These are phyloP conservation scores for Xylariaceae sp. DNA, from an alignment of 2,329 filamentous ascomycete genomes.

Conservation along the genomic window DNA sequence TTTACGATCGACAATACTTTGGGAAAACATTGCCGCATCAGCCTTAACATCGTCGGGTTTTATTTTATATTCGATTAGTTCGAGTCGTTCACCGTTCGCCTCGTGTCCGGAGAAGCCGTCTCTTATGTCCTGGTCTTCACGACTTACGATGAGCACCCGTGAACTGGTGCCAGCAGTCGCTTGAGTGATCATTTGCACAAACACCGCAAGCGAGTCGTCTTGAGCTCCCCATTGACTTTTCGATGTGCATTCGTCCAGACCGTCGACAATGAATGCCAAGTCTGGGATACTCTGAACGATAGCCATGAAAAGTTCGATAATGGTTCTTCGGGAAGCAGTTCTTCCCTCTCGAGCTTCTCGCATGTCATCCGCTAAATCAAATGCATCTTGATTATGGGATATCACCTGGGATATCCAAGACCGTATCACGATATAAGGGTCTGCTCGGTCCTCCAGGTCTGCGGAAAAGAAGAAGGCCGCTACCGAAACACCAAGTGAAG, in stretches of 20 bases:
- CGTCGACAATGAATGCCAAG: constrained; percentile 31
- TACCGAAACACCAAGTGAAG: not conserved
- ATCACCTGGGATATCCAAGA: constrained; percentile 33
- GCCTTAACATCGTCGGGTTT: constrained; percentile 20
- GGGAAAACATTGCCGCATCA: constrained; percentile 27
- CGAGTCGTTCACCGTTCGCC: not conserved
- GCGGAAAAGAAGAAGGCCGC: constrained; percentile 36
- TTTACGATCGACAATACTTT: constrained; percentile 29
- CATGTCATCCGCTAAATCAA: constrained; percentile 12
- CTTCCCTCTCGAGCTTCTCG: not conserved
- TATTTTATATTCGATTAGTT: constrained; percentile 23
- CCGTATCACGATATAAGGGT: constrained; percentile 29
- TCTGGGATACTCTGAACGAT: constrained; percentile 14
- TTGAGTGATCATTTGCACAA: constrained; percentile 23
- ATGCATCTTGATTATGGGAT: constrained; percentile 4
- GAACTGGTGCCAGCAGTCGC: constrained; percentile 3
- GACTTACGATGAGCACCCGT: constrained; percentile 29
- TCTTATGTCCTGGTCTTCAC: constrained; percentile 27
- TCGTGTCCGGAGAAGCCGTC: constrained; percentile 5
- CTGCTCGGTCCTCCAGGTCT: constrained; percentile 22
- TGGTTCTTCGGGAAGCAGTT: constrained; percentile 16
- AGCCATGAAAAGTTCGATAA: constrained; percentile 21
- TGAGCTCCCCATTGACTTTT: not conserved
- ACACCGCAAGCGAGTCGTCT: not conserved
- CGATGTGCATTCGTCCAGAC: constrained; percentile 35